Conservation (phyloP, 257 asterid species). For the Solanum phureja region DNA sequence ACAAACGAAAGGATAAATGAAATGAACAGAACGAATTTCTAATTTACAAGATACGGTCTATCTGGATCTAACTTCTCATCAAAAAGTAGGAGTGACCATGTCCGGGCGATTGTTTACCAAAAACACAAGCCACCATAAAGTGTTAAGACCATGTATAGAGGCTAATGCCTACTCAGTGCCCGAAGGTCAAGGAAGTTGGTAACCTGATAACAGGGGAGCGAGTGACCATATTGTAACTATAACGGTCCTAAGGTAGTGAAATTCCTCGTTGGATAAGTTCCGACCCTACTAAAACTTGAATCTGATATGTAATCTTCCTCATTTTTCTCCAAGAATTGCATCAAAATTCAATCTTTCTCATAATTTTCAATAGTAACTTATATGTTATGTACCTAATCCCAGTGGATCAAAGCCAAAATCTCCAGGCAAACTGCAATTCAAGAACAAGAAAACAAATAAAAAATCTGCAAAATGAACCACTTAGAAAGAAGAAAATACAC, state of each 20-base stretch:
- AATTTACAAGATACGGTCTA: not conserved
- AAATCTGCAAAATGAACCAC: not conserved
- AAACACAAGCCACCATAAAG: not conserved
- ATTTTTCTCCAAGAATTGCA: not conserved
- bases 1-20: not conserved
- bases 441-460: not conserved
- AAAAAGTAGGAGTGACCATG: not conserved
- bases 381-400: constrained; percentile 49
- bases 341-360: not conserved
- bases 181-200: not conserved
- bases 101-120: not conserved
- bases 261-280: not conserved
- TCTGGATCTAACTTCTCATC: not conserved
- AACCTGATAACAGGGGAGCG: not conserved
- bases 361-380: not conserved
- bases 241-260: not conserved
- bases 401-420: constrained; percentile 88
- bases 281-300: not conserved
- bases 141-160: not conserved
- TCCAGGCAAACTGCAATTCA: constrained; percentile 62
- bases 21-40: not conserved
- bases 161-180: not conserved
- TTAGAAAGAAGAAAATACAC: not conserved
- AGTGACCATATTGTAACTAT: not conserved
- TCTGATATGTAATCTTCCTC: not conserved